Evolutionary conservation across 495 filamentous ascomycete species (phyloP), one percentile per base, ranked within the genome.

Genomic region (Cercophora sp.): DNA sequence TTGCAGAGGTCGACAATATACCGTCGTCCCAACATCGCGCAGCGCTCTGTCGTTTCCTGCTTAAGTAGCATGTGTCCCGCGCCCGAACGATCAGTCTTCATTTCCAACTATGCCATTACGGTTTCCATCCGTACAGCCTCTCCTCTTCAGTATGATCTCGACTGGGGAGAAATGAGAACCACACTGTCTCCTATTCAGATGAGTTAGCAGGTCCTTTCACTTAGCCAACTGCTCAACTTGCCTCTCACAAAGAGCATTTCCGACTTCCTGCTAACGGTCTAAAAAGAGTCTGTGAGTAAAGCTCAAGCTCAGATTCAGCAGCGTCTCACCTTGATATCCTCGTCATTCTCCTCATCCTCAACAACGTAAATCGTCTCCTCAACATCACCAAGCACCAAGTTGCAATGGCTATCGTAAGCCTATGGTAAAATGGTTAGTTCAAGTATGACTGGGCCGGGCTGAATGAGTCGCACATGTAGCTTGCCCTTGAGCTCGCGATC

Each of bases 211-310:
- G n/a, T n/a, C n/a, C n/a, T n/a, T n/a, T n/a, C n/a, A n/a, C n/a
- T n/a, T n/a, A n/a, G n/a, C n/a, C n/a, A n/a, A n/a, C n/a, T n/a
- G 2, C 11, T 10, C 11, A 51, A 72, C 80, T 48, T 68, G 95
- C 92, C 93, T 86, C 93, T 77, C 22, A 98, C 93, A 63, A 99
- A 99, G n/a, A 99, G 73, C 93, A 97, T 99, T 65, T 97, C 94
- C 35, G 89, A 91, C 63, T 96, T 92, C 71, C 94, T 95, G 69
- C 90, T 93, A 50, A 91, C 83, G 9, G 89, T 95, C 91, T 96
- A n/a, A n/a, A n/a, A n/a, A n/a, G n/a, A n/a, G n/a, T n/a, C n/a
- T n/a, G n/a, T n/a, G n/a, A n/a, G n/a, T n/a, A n/a, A n/a, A n/a
- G n/a, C n/a, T n/a, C n/a, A n/a, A n/a, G n/a, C n/a, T n/a, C n/a